A percentile compares a stretch with the other conserved stretches of the same genome.
phyloP scores from a whole-genome alignment of 1,284 basidiomycete species.

The Taiwanofungus camphoratus region DNA sequence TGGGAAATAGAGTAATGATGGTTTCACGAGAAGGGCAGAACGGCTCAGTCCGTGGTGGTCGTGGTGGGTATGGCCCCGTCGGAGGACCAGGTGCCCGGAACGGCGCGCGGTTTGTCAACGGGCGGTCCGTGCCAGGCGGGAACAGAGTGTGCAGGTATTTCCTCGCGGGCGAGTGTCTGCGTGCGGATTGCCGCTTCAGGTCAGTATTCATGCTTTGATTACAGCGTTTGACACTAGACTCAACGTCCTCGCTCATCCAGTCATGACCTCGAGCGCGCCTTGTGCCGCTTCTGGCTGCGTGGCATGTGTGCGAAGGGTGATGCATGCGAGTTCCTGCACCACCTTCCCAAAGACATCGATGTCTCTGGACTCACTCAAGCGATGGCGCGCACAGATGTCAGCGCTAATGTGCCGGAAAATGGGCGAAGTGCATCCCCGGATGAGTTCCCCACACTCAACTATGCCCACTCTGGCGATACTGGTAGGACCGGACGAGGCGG shows the following conservation, averaged over 20 bases:
- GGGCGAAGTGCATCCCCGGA: conserved; percentile 50
- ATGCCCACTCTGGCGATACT: conserved; percentile 34
- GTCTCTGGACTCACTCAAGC: conserved; percentile 60
- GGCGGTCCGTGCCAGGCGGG: conserved; percentile 52
- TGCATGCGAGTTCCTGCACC: conserved; percentile 86
- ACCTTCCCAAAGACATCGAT: conserved; percentile 78
- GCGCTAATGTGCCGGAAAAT: conserved; percentile 35
- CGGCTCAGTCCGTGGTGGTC: conserved; percentile 37
- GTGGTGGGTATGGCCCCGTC: conserved; percentile 35
- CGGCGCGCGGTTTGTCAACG: conserved; percentile 50
- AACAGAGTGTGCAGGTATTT: conserved; percentile 93
- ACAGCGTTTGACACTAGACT: conserved; percentile 1
- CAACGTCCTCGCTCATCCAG: conserved; percentile 32
- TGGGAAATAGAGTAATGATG: conserved; percentile 58
- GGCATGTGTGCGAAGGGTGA: conserved; percentile 95
- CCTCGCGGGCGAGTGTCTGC: conserved; percentile 90
- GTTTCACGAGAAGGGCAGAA: conserved; percentile 47
- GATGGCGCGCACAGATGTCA: conserved; percentile 66
- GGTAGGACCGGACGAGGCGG: conserved; percentile 35
- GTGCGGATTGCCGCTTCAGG: conserved; percentile 98
- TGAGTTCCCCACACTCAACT: conserved; percentile 79
- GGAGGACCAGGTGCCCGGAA: conserved; percentile 34
- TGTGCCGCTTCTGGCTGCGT: conserved; percentile 97
- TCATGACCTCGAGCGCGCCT: conserved; percentile 86
- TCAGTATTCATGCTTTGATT: conserved; percentile 30